Percentiles rank a stretch among this genome's conserved stretches.
Evolutionary conservation across 352 stramenopile species (phyloP).

Genomic region (Phytophthora melonis): DNA sequence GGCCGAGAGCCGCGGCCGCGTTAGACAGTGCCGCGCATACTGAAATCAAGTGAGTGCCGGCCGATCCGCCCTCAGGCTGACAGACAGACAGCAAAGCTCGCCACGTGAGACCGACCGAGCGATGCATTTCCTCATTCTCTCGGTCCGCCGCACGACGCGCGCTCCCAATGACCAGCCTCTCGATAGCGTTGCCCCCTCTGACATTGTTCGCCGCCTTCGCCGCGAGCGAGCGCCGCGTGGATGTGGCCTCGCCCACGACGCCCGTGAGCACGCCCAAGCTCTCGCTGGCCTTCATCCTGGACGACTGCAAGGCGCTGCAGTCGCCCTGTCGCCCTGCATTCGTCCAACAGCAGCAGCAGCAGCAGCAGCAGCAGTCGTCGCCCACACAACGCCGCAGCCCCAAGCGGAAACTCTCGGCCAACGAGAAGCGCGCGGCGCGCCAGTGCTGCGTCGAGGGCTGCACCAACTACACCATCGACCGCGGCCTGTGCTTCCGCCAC

Average conservation of each 20-base stretch:
- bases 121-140: not conserved
- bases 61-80: not conserved
- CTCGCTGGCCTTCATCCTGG: conserved; percentile 40
- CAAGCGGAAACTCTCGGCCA: conserved; percentile 16
- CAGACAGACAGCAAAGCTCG: conserved; percentile 7
- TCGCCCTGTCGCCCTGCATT: not conserved
- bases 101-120: conserved; percentile 7
- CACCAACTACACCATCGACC: too few relatives aligned
- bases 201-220: conserved; percentile 4
- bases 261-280: conserved; percentile 23
- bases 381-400: not conserved
- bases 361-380: too few relatives aligned
- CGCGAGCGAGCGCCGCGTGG: not conserved
- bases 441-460: too few relatives aligned
- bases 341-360: not conserved
- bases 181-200: not conserved
- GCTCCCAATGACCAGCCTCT: conserved; percentile 2
- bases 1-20: not conserved
- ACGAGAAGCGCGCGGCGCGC: too few relatives aligned
- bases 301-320: conserved; percentile 27
- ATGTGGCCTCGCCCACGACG: not conserved
- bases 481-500: too few relatives aligned
- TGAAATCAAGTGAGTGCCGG: not conserved
- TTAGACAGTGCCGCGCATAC: conserved; percentile 1
- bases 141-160: not conserved